Conservation (phyloP, 1,139 yeast species). For the Yamadazyma diospyri region DNA sequence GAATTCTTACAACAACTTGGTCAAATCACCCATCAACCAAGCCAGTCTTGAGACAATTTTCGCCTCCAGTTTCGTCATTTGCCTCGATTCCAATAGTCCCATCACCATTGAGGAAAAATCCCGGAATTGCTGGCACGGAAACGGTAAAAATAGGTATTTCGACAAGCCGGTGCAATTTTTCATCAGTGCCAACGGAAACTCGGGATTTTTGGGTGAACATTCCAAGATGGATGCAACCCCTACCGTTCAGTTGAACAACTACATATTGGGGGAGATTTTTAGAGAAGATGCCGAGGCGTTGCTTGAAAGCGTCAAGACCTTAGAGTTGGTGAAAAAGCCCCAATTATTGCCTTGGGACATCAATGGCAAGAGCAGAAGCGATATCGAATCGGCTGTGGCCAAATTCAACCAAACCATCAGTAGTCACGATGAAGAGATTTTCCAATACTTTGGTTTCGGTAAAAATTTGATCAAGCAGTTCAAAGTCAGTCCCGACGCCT, state of each 20-base stretch:
- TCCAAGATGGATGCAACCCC: slow-evolving; percentile 99
- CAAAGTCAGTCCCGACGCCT: slow-evolving; percentile 76
- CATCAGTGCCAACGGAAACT: slow-evolving; percentile 76
- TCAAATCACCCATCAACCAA: slow-evolving; percentile 53
- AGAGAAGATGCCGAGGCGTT: slow-evolving; percentile 40
- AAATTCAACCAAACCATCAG: slow-evolving; percentile 52
- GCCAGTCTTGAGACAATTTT: slow-evolving; percentile 65
- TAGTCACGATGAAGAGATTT: slow-evolving; percentile 57
- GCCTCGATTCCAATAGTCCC: slow-evolving; percentile 74
- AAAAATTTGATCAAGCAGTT: slow-evolving; percentile 65
- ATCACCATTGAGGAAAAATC: slow-evolving; percentile 83
- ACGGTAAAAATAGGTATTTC: slow-evolving; percentile 84
- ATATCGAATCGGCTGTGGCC: slow-evolving; percentile 54
- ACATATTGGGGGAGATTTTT: slow-evolving; percentile 54
- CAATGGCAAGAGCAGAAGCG: slow-evolving; percentile 47
- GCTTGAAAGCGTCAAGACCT: slow-evolving; percentile 23
- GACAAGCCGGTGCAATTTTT: slow-evolving; percentile 91
- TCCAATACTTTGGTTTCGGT: slow-evolving; percentile 73
- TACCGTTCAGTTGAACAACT: slow-evolving; percentile 83
- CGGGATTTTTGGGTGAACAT: slow-evolving; percentile 96
- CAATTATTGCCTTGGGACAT: slow-evolving; percentile 41
- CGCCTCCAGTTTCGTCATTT: slow-evolving; percentile 75
- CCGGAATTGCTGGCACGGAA: slow-evolving; percentile 90
- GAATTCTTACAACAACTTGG: slow-evolving; percentile 55
- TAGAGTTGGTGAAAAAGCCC: slow-evolving; percentile 18